phyloP scores from a whole-genome alignment of 2,329 filamentous ascomycete genomes.

The Botryotinia globosa region DNA sequence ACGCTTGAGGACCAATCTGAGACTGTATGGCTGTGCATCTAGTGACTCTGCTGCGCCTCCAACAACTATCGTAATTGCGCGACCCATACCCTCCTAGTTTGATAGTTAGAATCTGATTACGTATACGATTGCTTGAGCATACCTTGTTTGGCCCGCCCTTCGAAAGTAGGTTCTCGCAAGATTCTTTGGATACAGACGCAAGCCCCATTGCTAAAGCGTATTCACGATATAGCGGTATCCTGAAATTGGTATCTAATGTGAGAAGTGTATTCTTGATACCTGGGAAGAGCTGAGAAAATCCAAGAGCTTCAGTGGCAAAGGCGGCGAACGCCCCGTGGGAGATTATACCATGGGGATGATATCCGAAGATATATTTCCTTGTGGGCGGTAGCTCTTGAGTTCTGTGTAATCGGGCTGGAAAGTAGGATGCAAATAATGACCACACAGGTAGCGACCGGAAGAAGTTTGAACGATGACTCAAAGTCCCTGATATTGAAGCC shows the following conservation, averaged over 20 bases:
- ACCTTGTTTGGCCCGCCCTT: constrained; percentile 68
- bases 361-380: constrained; percentile 93
- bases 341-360: constrained; percentile 97
- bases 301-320: constrained; percentile 85
- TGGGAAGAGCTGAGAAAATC: constrained; percentile 83
- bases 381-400: constrained; percentile 75
- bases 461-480: constrained; percentile 71
- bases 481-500: constrained; percentile 70
- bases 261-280: constrained; percentile 92
- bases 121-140: constrained; percentile 19
- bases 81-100: constrained; percentile 73
- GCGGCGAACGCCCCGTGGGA: constrained; percentile 92
- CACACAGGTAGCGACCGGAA: constrained; percentile 73
- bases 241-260: constrained; percentile 94
- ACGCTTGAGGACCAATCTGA: constrained; percentile 75
- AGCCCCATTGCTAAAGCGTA: constrained; percentile 89
- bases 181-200: constrained; percentile 84
- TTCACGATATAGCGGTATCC: constrained; percentile 88
- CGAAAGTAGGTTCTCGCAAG: constrained; percentile 82
- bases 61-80: constrained; percentile 94
- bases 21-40: constrained; percentile 73
- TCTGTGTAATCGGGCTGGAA: constrained; percentile 83
- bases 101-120: constrained; percentile 9
- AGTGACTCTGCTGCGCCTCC: constrained; percentile 91
- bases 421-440: constrained; percentile 90